Evolutionary conservation across 805 yeast genomes (phyloP).

Genomic region (Saccharomycopsis sp.): DNA sequence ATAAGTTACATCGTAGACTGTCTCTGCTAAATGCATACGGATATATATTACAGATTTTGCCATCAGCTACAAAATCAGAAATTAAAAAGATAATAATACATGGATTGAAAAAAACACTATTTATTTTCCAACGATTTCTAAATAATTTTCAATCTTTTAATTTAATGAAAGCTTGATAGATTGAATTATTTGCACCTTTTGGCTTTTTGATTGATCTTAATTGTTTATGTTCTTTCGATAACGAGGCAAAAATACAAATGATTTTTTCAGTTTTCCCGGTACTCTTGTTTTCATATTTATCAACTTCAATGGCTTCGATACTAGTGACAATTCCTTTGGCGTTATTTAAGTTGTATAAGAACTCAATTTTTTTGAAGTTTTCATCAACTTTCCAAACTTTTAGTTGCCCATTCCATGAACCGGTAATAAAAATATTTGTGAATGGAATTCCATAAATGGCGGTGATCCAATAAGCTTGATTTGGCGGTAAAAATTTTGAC

Average conservation of each 20-base stretch:
- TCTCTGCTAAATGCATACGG: too few relatives aligned
- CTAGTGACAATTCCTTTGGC: slow-evolving; percentile 63
- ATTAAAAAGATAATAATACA: too few relatives aligned
- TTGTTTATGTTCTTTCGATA: slow-evolving; percentile 76
- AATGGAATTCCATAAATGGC: slow-evolving; percentile 74
- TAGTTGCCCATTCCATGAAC: slow-evolving; percentile 77
- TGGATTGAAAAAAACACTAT: too few relatives aligned
- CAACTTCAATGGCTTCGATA: slow-evolving; percentile 40
- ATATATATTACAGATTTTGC: too few relatives aligned
- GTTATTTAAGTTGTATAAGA: slow-evolving; percentile 43
- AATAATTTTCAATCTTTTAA: too few relatives aligned
- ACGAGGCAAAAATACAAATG: slow-evolving; percentile 49
- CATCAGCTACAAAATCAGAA: too few relatives aligned
- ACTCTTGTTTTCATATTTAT: slow-evolving; percentile 10
- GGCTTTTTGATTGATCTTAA: slow-evolving; percentile 75
- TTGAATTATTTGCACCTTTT: slow-evolving; percentile 64
- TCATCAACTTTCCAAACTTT: slow-evolving; percentile 70
- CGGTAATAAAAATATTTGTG: slow-evolving; percentile 73
- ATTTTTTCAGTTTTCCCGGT: slow-evolving; percentile 41
- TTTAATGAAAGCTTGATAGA: slow-evolving; percentile 41
- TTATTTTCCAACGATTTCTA: too few relatives aligned
- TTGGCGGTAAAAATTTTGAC: slow-evolving; percentile 48
- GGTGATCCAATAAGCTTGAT: slow-evolving; percentile 81
- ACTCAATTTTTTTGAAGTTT: slow-evolving; percentile 48
- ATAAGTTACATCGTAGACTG: too few relatives aligned